Percentiles rank a stretch among this genome's conserved stretches.
Conservation (phyloP, 441 rosid species). For the Adansonia rubrostipa region DNA sequence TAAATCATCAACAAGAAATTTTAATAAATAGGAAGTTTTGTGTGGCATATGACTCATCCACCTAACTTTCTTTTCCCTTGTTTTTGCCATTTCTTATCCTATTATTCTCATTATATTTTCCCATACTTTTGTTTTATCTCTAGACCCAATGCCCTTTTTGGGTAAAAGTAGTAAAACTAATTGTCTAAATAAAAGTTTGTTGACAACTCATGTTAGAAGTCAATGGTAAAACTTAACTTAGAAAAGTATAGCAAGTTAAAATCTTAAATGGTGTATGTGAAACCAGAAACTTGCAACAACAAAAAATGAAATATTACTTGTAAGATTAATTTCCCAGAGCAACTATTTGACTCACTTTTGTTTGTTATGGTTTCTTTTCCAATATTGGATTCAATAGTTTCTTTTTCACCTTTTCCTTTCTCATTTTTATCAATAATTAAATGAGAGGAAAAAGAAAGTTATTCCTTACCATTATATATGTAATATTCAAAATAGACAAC, state of each 20-base stretch:
- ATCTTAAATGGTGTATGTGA: neutral
- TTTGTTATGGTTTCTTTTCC: neutral
- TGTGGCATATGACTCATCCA: slow-evolving; percentile 6
- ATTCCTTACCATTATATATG: neutral
- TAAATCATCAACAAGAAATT: neutral
- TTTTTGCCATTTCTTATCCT: neutral
- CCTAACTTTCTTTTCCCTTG: neutral
- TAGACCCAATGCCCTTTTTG: neutral
- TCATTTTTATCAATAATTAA: slow-evolving; percentile 1
- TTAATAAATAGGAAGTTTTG: slow-evolving; percentile 1
- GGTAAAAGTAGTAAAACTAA: neutral
- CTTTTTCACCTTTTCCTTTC: neutral
- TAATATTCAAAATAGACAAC: neutral
- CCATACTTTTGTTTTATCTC: neutral
- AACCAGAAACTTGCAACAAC: neutral
- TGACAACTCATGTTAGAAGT: neutral
- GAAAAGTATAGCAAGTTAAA: neutral
- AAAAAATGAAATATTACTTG: neutral
- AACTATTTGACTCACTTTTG: neutral
- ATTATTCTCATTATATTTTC: neutral
- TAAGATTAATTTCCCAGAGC: neutral
- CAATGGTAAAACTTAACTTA: neutral
- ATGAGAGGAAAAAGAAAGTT: neutral
- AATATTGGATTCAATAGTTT: neutral
- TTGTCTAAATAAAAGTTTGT: neutral